These are phyloP conservation scores for Trypanosoma congolense DNA, from an alignment of 208 protist species.

Conservation along the genomic window DNA sequence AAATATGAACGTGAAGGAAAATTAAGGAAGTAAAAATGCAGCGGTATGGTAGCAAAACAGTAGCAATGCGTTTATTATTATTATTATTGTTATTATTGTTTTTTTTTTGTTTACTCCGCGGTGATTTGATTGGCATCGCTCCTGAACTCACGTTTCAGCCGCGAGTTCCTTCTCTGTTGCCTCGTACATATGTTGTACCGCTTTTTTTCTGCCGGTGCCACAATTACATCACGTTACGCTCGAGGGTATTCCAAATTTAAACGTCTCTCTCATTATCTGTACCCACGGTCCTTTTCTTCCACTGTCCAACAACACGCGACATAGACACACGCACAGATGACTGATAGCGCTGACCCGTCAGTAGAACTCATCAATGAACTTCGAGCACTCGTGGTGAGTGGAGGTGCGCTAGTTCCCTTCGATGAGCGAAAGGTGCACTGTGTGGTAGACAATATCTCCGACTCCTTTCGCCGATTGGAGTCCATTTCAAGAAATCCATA, in stretches of 20 bases:
- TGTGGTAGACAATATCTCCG: slow-evolving; percentile 53
- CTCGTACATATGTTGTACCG: too few species aligned
- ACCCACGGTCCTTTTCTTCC: slow-evolving; percentile 8
- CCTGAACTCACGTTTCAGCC: too few species aligned
- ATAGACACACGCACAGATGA: slow-evolving; percentile 14
- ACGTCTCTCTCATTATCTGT: too few species aligned
- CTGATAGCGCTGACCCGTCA: slow-evolving; percentile 42
- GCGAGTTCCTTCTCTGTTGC: too few species aligned
- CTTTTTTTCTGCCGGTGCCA: too few species aligned
- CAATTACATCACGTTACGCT: too few species aligned
- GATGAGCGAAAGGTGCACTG: slow-evolving; percentile 67
- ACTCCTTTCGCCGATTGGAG: slow-evolving; percentile 47
- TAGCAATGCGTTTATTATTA: background rate
- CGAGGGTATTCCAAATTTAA: too few species aligned
- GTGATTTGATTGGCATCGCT: slow-evolving; percentile 5
- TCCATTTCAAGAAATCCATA: slow-evolving; percentile 67
- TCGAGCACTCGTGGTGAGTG: slow-evolving; percentile 67
- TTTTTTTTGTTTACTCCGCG: background rate
- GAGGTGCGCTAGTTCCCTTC: slow-evolving; percentile 42
- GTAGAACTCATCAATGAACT: slow-evolving; percentile 80
- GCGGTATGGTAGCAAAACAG: background rate
- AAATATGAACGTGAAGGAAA: too few species aligned
- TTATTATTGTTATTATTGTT: background rate
- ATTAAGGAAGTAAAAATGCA: background rate
- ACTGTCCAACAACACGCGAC: background rate